Evolutionary conservation across 306 rosid species (phyloP), one percentile per base, ranked within the genome.

Genomic region (Cicer cuneatum): DNA sequence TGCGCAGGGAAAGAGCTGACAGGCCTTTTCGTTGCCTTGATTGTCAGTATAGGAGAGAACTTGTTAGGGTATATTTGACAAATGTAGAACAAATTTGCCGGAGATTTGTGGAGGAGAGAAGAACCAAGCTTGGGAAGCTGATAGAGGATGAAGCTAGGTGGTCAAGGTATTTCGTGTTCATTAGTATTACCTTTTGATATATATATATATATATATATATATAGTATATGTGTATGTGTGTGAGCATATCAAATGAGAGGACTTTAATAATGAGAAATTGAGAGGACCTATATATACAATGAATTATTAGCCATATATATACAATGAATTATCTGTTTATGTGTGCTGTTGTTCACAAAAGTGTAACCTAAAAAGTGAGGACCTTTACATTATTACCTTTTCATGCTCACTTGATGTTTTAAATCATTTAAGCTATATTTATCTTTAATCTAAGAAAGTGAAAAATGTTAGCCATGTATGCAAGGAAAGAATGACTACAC

Each of bases 81-180:
- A 92, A 95, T 84, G 98, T 95, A 58, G 99, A 95, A 82, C 98
- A 95, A 83, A 90, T 92, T 68, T 95, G 99, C 77, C 98, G 98
- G 60, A 97, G 93, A 51, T 95, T 89, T 90, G 96, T 95, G 82
- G 99, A 95, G 77, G 99, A 95, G 88, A 89, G 89, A 81, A 89
- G 98, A 86, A 85, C 85, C 84, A 92, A 89, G 85, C 92, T 95
- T 49, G 96, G 90, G 82, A 90, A 92, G 86, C 77, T 95, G 89
- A 89, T 90, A 61, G 97, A 89, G 35, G 99, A 95, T 87, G 90
- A 95, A 86, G 87, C 96, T 72, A 86, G 96, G 88, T 95, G 99
- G 99, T 86, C 97, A 63, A 92, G 99, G 98, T 95, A 90, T 65
- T 81, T 9, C 71, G 35, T 71, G 24, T 57, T 60, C 24, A 42